Percentiles rank a stretch among this genome's conserved stretches.
Conservation (phyloP, 1,139 yeast species). For the Kodamaea anthophila region DNA sequence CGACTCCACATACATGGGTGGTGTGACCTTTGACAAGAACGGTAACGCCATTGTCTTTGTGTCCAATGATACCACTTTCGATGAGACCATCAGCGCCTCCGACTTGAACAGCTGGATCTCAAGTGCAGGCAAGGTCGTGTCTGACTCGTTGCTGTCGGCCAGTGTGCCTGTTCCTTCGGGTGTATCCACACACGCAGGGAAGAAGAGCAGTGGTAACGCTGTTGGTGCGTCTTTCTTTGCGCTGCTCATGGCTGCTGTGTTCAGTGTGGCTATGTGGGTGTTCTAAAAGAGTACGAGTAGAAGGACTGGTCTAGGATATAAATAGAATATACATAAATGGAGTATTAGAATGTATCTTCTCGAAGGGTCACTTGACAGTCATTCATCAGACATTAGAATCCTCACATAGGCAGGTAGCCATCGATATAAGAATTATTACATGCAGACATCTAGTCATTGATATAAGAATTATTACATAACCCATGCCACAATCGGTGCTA, state of each 20-base stretch:
- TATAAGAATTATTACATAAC: too few relatives aligned
- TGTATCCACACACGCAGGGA: slow-evolving; percentile 13
- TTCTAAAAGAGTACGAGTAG: slow-evolving; percentile 9
- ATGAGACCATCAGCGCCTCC: slow-evolving; percentile 26
- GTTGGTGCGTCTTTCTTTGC: slow-evolving; percentile 13
- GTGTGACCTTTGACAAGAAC: slow-evolving; percentile 58
- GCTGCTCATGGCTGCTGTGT: slow-evolving; percentile 12
- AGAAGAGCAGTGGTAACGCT: slow-evolving; percentile 19
- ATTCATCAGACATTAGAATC: too few relatives aligned
- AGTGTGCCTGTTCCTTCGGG: slow-evolving; percentile 16
- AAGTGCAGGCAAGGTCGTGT: slow-evolving; percentile 17
- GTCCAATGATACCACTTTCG: slow-evolving; percentile 50
- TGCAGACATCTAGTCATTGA: too few relatives aligned
- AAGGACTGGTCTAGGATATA: too few relatives aligned
- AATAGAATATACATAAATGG: too few relatives aligned
- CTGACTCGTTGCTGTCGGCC: slow-evolving; percentile 20
- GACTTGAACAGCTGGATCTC: slow-evolving; percentile 33
- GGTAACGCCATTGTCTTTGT: slow-evolving; percentile 59
- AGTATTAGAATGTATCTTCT: too few relatives aligned
- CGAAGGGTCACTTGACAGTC: too few relatives aligned
- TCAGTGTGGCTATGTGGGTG: slow-evolving; percentile 15
- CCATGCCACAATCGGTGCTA: too few relatives aligned
- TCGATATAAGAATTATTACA: too few relatives aligned
- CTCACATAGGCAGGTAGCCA: too few relatives aligned
- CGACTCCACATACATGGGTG: slow-evolving; percentile 52